Base-by-base conservation (phyloP, 192 early-diverging fungal species). In the Backusella mclennaniae region DNA sequence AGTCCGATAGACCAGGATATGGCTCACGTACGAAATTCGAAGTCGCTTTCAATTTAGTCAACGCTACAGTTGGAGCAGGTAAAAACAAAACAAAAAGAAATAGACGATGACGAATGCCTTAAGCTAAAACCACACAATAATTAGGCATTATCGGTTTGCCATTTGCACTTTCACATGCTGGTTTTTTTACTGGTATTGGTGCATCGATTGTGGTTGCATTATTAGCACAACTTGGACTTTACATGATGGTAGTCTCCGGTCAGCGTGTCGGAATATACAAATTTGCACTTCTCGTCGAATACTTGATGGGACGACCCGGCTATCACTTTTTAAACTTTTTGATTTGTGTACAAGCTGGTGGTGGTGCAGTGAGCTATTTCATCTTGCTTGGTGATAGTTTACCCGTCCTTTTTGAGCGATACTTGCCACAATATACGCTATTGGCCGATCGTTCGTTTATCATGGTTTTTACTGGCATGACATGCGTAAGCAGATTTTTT, bases 51-150 rank as follows among this genome's bases (percentile, higher is more conserved):
- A 91, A 90, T 80, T 83, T 93, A 46, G 88, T 93, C 71, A 93
- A 93, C 75, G 90, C 90, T 2, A 89, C 89, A 12, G 87, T 91
- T 33, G 92, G 92, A 17, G 90, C 92, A 7, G 92, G 56, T 59
- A 59, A 59, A 90, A 15, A 87, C 21, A 53, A 53, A 52, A 52
- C 15, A 52, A 26, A 23, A 6, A 23, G 3, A 23, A 26, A 59
- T 9, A 59, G 7, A 11, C 2, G 17, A 59, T 23, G 3, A 59
- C n/a, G 23, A 59, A 59, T 49, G 15, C 6, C 46, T 6, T 19
- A n/a, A 49, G 19, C 46, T 49, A 49, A 49, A n/a, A 14, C 9
- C 8, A 23, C 26, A 59, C 11, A 59, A 59, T 59, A 26, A 59
- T 59, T 59, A 59, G 53, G 73, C 14, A 75, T 92, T 35, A 83